These are phyloP conservation scores for Cladosporium oxysporum DNA, from an alignment of 2,329 filamentous ascomycete species.

Conservation along the genomic window DNA sequence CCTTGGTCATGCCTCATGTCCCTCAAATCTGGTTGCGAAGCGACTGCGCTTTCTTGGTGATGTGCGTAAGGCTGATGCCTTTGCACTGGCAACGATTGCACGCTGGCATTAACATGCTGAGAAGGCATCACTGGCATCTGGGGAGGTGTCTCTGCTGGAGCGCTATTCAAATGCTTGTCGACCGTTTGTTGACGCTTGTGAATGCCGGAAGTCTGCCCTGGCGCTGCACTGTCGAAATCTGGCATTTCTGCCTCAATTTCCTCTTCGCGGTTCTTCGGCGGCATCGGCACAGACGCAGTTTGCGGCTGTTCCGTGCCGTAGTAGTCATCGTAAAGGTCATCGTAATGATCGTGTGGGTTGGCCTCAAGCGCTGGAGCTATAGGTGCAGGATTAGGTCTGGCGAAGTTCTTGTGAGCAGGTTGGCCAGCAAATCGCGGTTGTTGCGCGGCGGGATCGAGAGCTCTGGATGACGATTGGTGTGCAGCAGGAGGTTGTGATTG, in stretches of 20 bases:
- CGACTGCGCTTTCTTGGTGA: constrained; percentile 9
- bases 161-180: constrained; percentile 33
- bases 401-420: neutral
- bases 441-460: neutral
- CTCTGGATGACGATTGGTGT: neutral
- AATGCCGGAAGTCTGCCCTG: constrained; percentile 30
- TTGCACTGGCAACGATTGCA: constrained; percentile 21
- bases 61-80: constrained; percentile 7
- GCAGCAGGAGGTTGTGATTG: neutral
- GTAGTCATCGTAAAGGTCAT: constrained; percentile 54
- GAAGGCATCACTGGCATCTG: constrained; percentile 20
- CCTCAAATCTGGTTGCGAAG: constrained; percentile 13
- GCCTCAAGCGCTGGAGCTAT: constrained; percentile 31
- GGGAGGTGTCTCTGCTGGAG: constrained; percentile 29
- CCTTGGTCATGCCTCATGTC: constrained; percentile 4
- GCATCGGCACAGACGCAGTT: constrained; percentile 25
- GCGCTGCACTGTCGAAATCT: constrained; percentile 57
- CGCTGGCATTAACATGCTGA: constrained; percentile 17
- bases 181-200: constrained; percentile 36
- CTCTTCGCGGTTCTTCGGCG: constrained; percentile 38
- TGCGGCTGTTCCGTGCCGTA: constrained; percentile 33
- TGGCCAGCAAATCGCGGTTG: neutral
- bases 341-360: constrained; percentile 54
- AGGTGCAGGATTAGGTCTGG: constrained; percentile 1
- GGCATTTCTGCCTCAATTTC: constrained; percentile 61